Evolutionary conservation across 148 eudicot species (phyloP).

Genomic region (Hydrangea macrophylla): DNA sequence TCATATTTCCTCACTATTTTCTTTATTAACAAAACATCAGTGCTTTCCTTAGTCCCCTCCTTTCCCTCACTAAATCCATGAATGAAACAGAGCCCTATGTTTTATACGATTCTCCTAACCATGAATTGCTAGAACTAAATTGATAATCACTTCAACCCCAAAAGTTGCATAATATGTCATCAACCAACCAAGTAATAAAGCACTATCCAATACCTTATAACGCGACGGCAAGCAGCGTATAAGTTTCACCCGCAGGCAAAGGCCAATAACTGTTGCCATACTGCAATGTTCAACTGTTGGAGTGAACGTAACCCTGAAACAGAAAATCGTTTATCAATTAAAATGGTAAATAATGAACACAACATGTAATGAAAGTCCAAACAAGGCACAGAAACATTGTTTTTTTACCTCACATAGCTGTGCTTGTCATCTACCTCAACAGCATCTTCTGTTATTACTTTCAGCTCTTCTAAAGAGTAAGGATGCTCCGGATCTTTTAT

Average conservation of each 20-base stretch:
- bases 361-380: slow-evolving; percentile 3
- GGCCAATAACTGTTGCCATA: slow-evolving; percentile 93
- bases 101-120: not conserved
- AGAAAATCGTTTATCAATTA: slow-evolving; percentile 6
- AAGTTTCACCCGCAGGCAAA: slow-evolving; percentile 91
- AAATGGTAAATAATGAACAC: not conserved
- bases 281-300: slow-evolving; percentile 99
- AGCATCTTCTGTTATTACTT: slow-evolving; percentile 92
- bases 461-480: slow-evolving; percentile 90
- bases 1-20: too few relatives aligned
- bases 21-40: too few relatives aligned
- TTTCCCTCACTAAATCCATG: not conserved
- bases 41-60: too few relatives aligned
- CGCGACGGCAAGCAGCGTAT: slow-evolving; percentile 85
- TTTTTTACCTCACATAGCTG: slow-evolving; percentile 65
- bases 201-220: slow-evolving; percentile 51
- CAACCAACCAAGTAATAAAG: slow-evolving; percentile 1
- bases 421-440: slow-evolving; percentile 72
- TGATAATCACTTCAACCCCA: not conserved
- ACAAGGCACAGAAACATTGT: not conserved
- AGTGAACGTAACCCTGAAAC: slow-evolving; percentile 79
- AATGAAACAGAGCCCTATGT: not conserved
- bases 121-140: not conserved
- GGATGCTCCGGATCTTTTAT: slow-evolving; percentile 99
- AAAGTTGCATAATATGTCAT: not conserved